Evolutionary conservation across 2,329 filamentous ascomycete genomes (phyloP).

Genomic region (Colletotrichum scovillei): DNA sequence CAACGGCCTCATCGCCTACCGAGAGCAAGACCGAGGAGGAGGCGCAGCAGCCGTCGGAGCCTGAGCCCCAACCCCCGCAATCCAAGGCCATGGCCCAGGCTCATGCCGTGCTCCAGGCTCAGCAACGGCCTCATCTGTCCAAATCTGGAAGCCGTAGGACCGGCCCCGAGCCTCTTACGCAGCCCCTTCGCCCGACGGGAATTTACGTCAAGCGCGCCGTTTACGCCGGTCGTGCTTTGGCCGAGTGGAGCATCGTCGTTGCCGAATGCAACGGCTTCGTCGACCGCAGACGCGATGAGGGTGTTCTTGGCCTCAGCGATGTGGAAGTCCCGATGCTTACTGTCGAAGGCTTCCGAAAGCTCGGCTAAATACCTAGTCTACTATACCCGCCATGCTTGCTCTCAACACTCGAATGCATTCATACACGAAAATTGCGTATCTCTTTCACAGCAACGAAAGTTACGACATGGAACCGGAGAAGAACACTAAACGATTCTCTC

Average conservation of each 20-base stretch:
- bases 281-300: slow-evolving; percentile 79
- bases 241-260: slow-evolving; percentile 82
- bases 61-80: slow-evolving; percentile 35
- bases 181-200: slow-evolving; percentile 59
- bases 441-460: neutral
- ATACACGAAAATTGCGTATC: neutral
- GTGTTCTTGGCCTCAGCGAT: slow-evolving; percentile 72
- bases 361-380: slow-evolving; percentile 10
- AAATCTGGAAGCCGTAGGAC: slow-evolving; percentile 35
- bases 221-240: slow-evolving; percentile 78
- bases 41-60: slow-evolving; percentile 38
- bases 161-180: slow-evolving; percentile 48
- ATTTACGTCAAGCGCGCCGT: slow-evolving; percentile 59
- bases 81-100: slow-evolving; percentile 38
- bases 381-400: neutral
- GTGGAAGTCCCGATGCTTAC: slow-evolving; percentile 68
- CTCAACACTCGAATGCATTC: neutral
- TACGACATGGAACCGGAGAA: neutral
- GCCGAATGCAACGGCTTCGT: slow-evolving; percentile 86
- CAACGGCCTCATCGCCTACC: slow-evolving; percentile 20
- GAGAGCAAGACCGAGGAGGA: slow-evolving; percentile 39
- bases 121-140: slow-evolving; percentile 35
- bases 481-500: neutral
- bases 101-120: neutral
- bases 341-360: slow-evolving; percentile 53